phyloP scores from a whole-genome alignment of 2,329 filamentous ascomycete genomes.

The Magnaporthales sp. region DNA sequence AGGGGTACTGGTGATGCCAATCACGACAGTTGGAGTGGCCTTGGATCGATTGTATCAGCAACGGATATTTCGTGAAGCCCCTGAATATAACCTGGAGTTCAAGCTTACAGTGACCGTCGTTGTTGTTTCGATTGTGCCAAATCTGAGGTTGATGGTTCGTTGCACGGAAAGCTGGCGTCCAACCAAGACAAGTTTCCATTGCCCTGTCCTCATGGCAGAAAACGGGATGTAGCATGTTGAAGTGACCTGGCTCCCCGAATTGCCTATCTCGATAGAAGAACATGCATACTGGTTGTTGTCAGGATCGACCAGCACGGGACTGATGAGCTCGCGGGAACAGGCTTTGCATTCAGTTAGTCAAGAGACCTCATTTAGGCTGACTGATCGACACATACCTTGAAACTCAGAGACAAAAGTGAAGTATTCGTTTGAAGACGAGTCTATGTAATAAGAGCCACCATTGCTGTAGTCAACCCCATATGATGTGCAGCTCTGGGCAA shows the following conservation, averaged over 20 bases:
- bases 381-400: slow-evolving; percentile 12
- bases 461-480: slow-evolving; percentile 29
- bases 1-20: slow-evolving; percentile 27
- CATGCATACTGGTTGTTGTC: slow-evolving; percentile 24
- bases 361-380: neutral
- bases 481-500: slow-evolving; percentile 20
- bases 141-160: slow-evolving; percentile 23
- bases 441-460: slow-evolving; percentile 28
- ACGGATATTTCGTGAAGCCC: neutral
- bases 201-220: slow-evolving; percentile 26
- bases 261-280: slow-evolving; percentile 23
- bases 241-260: slow-evolving; percentile 22
- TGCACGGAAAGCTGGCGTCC: slow-evolving; percentile 26
- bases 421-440: slow-evolving; percentile 25
- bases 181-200: slow-evolving; percentile 27
- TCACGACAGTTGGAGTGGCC: slow-evolving; percentile 27
- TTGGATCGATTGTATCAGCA: slow-evolving; percentile 8
- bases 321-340: slow-evolving; percentile 24
- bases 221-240: slow-evolving; percentile 30
- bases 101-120: slow-evolving; percentile 23
- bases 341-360: slow-evolving; percentile 14
- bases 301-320: slow-evolving; percentile 24
- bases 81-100: neutral
- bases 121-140: slow-evolving; percentile 22
- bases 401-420: slow-evolving; percentile 29